phyloP scores from a whole-genome alignment of 164 flowering plant genomes.

The Amborella trichopoda region DNA sequence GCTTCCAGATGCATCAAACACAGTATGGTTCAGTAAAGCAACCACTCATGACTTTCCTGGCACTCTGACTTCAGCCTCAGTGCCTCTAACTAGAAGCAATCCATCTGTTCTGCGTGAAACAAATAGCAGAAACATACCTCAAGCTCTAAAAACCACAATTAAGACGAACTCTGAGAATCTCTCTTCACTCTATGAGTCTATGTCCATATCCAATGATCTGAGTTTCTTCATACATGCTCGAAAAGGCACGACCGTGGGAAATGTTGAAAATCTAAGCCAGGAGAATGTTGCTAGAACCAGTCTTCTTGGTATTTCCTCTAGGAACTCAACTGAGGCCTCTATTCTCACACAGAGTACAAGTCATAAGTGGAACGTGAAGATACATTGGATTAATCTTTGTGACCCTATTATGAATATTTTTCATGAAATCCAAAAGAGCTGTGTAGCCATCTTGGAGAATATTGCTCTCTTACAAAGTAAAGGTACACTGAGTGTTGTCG shows the following conservation, averaged over 20 bases:
- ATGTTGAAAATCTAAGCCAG: constrained; percentile 12
- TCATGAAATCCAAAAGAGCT: constrained; percentile 22
- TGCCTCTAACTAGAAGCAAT: constrained; percentile 9
- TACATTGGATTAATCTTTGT: constrained; percentile 29
- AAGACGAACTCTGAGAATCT: constrained; percentile 18
- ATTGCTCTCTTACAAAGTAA: constrained; percentile 13
- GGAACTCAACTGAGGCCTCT: constrained; percentile 7
- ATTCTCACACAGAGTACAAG: constrained; percentile 9
- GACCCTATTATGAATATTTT: constrained; percentile 22
- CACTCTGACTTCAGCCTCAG: constrained; percentile 6
- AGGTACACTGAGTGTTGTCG: constrained; percentile 9
- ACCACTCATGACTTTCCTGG: constrained; percentile 12
- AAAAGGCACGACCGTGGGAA: constrained; percentile 21
- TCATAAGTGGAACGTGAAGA: constrained; percentile 17
- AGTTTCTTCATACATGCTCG: constrained; percentile 56
- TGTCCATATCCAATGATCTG: constrained; percentile 49
- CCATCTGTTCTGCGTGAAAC: constrained; percentile 10
- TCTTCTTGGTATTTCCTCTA: constrained; percentile 12
- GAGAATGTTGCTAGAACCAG: constrained; percentile 10
- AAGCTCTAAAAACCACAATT: constrained; percentile 11
- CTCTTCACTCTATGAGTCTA: constrained; percentile 26
- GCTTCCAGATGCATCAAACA: constrained; percentile 16
- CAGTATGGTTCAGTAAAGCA: constrained; percentile 15
- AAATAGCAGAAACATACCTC: constrained; percentile 16
- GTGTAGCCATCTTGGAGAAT: constrained; percentile 23